Evolutionary conservation across 2,329 filamentous ascomycete genomes (phyloP), one percentile per base, ranked within the genome.

Genomic region (Alternaria sp.): DNA sequence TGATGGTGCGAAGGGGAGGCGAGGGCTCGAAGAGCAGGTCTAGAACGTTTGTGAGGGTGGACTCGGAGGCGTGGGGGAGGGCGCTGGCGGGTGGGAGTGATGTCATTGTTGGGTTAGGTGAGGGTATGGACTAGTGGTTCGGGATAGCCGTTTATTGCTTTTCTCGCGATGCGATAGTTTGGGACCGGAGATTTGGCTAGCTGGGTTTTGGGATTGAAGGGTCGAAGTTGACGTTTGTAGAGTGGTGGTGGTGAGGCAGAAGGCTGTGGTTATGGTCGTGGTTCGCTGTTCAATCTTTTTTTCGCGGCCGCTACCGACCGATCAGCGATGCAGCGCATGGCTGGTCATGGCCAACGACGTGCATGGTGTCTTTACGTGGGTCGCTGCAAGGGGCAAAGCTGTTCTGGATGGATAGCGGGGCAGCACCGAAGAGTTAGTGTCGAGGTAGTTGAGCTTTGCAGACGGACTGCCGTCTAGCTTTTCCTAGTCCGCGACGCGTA

Each of bases 11-110:
- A 1, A 97, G 88, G 55, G 90, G 87, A 0, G 87, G 83, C 58
- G 90, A 94, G 15, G 92, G 92, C 78, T 97, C 94, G 80, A 97
- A 97, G 63, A 97, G 89, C 4, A 89, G 85, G 80, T 96, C 92
- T 53, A 97, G 87, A 54, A 89, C 83, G 5, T 80, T 75, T 41
- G 84, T 84, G 60, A 91, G 86, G 20, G 86, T 82, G 26, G 83
- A 73, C 28, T 87, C 84, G 18, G 88, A 76, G 53, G 90, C 85
- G 50, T 82, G 80, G 25, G 85, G 82, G 43, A 96, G 82, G 14
- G 82, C 80, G 49, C 83, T 76, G 71, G 90, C 83, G 26, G 85
- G 77, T 12, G 92, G 92, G 7, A 96, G 84, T 46, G 75, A 72
- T 58, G 73, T 63, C 71, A 78, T 79, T 21, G 60, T 67, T 49